phyloP scores from a whole-genome alignment of 352 stramenopile species.

The Plasmopara viticola region DNA sequence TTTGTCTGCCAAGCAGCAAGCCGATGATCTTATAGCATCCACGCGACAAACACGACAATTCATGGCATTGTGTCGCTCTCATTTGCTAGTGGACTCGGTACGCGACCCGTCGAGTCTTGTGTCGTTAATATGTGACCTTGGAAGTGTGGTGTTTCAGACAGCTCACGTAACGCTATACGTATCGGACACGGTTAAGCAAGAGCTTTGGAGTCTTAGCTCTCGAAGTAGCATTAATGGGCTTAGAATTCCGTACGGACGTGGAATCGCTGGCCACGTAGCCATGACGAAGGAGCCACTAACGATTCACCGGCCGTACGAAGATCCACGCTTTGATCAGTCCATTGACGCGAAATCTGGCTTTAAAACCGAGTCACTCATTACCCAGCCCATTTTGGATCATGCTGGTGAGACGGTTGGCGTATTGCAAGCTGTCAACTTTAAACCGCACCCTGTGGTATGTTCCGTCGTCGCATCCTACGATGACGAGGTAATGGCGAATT shows the following conservation, averaged over 20 bases:
- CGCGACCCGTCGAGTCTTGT: slow-evolving; percentile 66
- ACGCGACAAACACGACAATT: slow-evolving; percentile 65
- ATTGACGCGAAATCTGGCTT: slow-evolving; percentile 81
- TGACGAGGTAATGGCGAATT: slow-evolving; percentile 53
- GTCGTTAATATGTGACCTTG: slow-evolving; percentile 67
- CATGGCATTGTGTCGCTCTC: slow-evolving; percentile 52
- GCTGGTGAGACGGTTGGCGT: slow-evolving; percentile 64
- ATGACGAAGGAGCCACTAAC: slow-evolving; percentile 50
- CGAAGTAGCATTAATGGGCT: slow-evolving; percentile 66
- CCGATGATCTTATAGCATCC: slow-evolving; percentile 51
- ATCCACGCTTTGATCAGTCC: slow-evolving; percentile 70
- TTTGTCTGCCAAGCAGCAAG: slow-evolving; percentile 43
- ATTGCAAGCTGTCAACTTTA: slow-evolving; percentile 56
- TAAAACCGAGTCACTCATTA: slow-evolving; percentile 72
- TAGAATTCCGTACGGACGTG: slow-evolving; percentile 61
- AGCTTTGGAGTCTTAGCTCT: slow-evolving; percentile 69
- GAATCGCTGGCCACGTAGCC: slow-evolving; percentile 71
- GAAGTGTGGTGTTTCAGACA: slow-evolving; percentile 63
- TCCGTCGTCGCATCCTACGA: slow-evolving; percentile 53
- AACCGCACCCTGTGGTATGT: slow-evolving; percentile 40
- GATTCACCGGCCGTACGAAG: slow-evolving; percentile 67
- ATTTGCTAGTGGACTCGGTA: slow-evolving; percentile 61
- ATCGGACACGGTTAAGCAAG: slow-evolving; percentile 63
- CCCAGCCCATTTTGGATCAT: slow-evolving; percentile 61
- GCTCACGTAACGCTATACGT: slow-evolving; percentile 65